Base-by-base conservation (phyloP, 768 basidiomycete species). In the Lactifluus rugatus region DNA sequence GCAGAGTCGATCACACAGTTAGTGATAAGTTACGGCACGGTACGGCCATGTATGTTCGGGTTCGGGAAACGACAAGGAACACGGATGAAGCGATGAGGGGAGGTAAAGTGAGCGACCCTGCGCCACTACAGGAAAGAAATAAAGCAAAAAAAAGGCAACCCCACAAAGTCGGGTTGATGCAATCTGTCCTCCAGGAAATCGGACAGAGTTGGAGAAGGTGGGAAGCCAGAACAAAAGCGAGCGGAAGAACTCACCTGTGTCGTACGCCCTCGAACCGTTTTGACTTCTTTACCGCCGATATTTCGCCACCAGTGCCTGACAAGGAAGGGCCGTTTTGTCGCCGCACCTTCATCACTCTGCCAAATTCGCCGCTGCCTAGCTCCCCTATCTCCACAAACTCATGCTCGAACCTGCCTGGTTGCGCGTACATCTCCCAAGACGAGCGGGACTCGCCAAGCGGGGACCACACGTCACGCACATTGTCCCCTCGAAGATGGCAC, bases 251-350 rank as follows among this genome's bases (percentile, higher is more conserved):
- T 66, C 70, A 94, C 89, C 95, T 80, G 73, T 96, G 94, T 71
- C 88, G 86, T 41, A 80, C 81, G 26, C 95, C 95, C 67, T 93
- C 89, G 65, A 96, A 94, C 32, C 82, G 80, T 74, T 94, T 93
- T 31, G 91, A 94, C 69, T 89, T 88, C 78, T 99, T 99, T 67
- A 99, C 83, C 10, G 95, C 95, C 70, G 79, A 94, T 34, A 90
- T 71, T 48, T 73, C 64, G 17, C 64, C 64, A 23, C 60, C 19
- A 1, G 39, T 54, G 47, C 57, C 52, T 42, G 57, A 32, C 25
- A 23, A 64, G 10, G 52, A 57, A 2, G 77, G 72, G 60, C 73
- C 75, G 41, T 78, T 76, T 73, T 92, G 90, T 68, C 76, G 75
- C 55, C 79, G 80, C 44, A 86, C 90, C 72, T 88, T 90, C 73